Evolutionary conservation across 2,329 filamentous ascomycete genomes (phyloP), one percentile per base, ranked within the genome.

Genomic region (Calonectria henricotiae): DNA sequence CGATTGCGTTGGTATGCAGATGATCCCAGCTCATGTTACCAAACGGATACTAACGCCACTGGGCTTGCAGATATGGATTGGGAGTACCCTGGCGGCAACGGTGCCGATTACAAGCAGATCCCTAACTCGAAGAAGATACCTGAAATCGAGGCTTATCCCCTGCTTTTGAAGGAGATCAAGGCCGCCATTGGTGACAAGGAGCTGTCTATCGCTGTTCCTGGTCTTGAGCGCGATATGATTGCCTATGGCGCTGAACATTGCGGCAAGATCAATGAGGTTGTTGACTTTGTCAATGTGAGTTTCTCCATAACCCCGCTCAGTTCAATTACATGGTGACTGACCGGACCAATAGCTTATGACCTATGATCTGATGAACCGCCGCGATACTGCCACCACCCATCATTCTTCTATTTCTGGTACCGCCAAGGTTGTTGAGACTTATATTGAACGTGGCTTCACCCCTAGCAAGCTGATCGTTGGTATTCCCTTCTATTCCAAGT

Each of bases 291-390:
- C 76, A 93, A 93, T 60, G 82, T 82, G 49, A 66, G 74, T 74
- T 8, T 9, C 3, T n/a, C 9, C 9, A 23, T 5, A 20, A 23
- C 8, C 17, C 7, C 2, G 3, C 9, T 23, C 11, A 12, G 2
- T 9, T 12, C 5, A 9, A 20, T 2, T 20, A 7, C n/a, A 20
- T 20, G 9, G n/a, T 20, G n/a, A 44, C 41, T 77, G 7, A 74
- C 51, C 2, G 5, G 2, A 9, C 12, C 15, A 46, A 49, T 6
- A 82, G 81, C 82, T 94, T 71, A 93, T 93, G 91, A 86, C 88
- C 8, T 94, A 94, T 78, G 92, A 94, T 77, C 79, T 94, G 60
- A 91, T 92, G 87, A 93, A 93, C 82, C 90, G 92, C 15, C 88
- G 92, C 17, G 90, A 93, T 79, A 88, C 83, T 58, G 79, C 85